A percentile compares a stretch with the other conserved stretches of the same genome.
phyloP scores from a whole-genome alignment of 768 basidiomycete genomes.

The Termitomyces sp. region DNA sequence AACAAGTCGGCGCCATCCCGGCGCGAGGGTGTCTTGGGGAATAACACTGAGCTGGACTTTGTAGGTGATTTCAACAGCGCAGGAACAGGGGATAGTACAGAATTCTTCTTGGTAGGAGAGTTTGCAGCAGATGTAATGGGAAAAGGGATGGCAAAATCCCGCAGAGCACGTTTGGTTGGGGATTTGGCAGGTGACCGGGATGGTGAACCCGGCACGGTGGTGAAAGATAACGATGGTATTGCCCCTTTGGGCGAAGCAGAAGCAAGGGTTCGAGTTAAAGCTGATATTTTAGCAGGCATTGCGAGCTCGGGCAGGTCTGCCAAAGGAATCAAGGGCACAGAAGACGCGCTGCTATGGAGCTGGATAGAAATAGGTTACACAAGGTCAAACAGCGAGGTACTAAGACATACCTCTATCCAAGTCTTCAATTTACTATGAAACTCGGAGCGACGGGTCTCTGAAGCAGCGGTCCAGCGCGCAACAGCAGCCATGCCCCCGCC shows the following conservation, averaged over 20 bases:
- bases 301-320: slow-evolving; percentile 61
- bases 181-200: slow-evolving; percentile 30
- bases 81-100: slow-evolving; percentile 1
- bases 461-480: slow-evolving; percentile 76
- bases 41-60: slow-evolving; percentile 26
- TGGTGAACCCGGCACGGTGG: slow-evolving; percentile 34
- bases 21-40: slow-evolving; percentile 65
- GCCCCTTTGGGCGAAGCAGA: slow-evolving; percentile 68
- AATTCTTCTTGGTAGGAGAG: slow-evolving; percentile 5
- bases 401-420: slow-evolving; percentile 55
- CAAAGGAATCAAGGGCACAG: slow-evolving; percentile 55
- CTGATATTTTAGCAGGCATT: slow-evolving; percentile 50
- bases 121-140: not conserved
- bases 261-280: slow-evolving; percentile 64
- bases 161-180: slow-evolving; percentile 28
- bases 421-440: slow-evolving; percentile 53
- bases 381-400: not conserved
- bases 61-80: slow-evolving; percentile 1
- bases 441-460: slow-evolving; percentile 53
- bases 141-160: slow-evolving; percentile 13
- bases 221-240: slow-evolving; percentile 29
- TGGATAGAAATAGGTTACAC: slow-evolving; percentile 19
- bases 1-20: slow-evolving; percentile 31
- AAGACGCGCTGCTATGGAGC: slow-evolving; percentile 39
- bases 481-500: slow-evolving; percentile 83